Base-by-base conservation (phyloP, 169 alveolate genomes). In the Cryptosporidium sp. region DNA sequence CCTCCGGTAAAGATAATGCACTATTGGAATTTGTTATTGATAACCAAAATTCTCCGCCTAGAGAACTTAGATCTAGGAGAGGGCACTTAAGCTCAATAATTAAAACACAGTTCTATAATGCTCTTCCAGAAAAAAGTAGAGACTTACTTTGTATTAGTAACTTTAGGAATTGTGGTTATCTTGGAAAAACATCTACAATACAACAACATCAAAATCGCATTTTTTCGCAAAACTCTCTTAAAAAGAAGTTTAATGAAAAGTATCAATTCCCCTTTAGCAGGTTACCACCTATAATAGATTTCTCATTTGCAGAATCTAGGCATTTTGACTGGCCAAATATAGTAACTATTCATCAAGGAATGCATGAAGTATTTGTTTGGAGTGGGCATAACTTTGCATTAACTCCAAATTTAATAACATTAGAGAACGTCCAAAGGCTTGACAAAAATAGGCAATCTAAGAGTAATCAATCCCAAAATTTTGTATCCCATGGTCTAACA, bases 311-410 rank as follows among this genome's bases (percentile, higher is more conserved):
- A 26, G 75, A 70, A 7, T 85, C 91, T 44, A 69, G 94, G 35
- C 94, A 92, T 71, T 91, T 87, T 75, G 95, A 93, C 84, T 91
- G 96, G 96, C 95, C 95, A 3, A 87, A 94, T 70, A 85, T 93
- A 65, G 92, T 87, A 33, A 75, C 95, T 37, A 86, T 93, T 51
- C 96, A 94, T 68, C 85, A 53, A 33, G 92, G 92, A 60, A 85
- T 93, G 68, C 93, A 94, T 53, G 94, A 91, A 26, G 95, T 91
- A 52, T 94, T 89, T 75, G 85, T 94, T 18, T 94, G 94, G 94
- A 93, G 96, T 45, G 97, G 96, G 14, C 92, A 91, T 35, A 68
- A 68, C 61, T 84, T 31, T 29, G 92, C 91, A 9, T 60, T 70
- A 16, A 68, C 68, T 16, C 75, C 65, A 26, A 69, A 65, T 31